Base-by-base conservation (phyloP, 2,329 filamentous ascomycete genomes). In the Hansfordia pulvinata region DNA sequence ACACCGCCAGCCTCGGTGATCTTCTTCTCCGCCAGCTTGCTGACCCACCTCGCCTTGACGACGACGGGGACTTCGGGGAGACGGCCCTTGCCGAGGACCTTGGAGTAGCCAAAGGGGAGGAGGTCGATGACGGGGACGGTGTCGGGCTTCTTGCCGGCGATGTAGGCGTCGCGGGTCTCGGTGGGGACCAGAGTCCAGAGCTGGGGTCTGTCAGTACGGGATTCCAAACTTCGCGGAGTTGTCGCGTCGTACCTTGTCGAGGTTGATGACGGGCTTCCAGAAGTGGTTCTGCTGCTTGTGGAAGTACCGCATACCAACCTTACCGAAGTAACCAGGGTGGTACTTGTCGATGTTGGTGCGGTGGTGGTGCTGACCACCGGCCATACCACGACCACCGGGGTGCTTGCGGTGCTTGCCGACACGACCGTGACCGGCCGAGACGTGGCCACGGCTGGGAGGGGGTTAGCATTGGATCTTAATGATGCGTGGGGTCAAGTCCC, bases 341-440 rank as follows among this genome's bases (percentile, higher is more conserved):
- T 82, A 92, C 64, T 90, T 86, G 46, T 63, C 60, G 36, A 63
- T 42, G 69, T 92, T 93, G 54, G 83, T 93, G 46, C 83, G 66
- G 76, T 92, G 84, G 69, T 98, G 90, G 72, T 98, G 90, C 69
- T 94, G 84, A 75, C 86, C 88, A 92, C 90, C 88, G 60, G 90
- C 90, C 66, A 79, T 69, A 77, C 73, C 73, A 82, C 82, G 69
- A 72, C 73, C 73, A 76, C 73, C 73, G 46, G 71, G 74, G 48
- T 78, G 73, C 78, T 98, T 96, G 58, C 90, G 73, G 80, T 94
- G 86, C 81, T 96, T 96, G 62, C 90, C 90, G 58, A 96, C 64
- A 76, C 88, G 88, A 71, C 90, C 88, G 64, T 96, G 77, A 73
- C 90, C 90, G 73, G 85, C 84, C 56, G 82, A 92, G 59, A 98